Conservation (phyloP, 164 flowering plant species). For the Taxillus chinensis region DNA sequence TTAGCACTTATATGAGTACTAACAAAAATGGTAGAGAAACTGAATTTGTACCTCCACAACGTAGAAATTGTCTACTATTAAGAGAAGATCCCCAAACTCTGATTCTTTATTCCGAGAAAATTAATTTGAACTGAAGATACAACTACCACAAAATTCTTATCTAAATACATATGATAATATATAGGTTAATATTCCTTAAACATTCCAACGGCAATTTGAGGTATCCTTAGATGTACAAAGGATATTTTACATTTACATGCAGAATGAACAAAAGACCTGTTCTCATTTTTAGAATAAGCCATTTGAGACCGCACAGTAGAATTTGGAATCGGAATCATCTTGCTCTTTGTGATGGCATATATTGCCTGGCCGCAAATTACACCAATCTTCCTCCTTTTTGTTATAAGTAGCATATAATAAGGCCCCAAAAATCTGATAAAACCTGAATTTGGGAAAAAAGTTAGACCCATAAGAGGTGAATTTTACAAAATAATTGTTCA, state of each 20-base stretch:
- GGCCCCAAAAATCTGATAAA: conserved; percentile 93
- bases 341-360: conserved; percentile 70
- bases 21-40: conserved; percentile 10
- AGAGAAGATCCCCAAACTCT: conserved; percentile 16
- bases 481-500: background rate
- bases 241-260: conserved; percentile 58
- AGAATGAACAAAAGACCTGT: conserved; percentile 95
- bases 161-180: conserved; percentile 23
- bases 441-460: conserved; percentile 33
- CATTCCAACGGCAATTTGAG: conserved; percentile 3
- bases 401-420: conserved; percentile 86
- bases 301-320: conserved; percentile 49
- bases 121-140: conserved; percentile 6
- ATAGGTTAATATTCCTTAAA: conserved; percentile 11
- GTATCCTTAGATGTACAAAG: conserved; percentile 30
- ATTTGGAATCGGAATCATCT: conserved; percentile 74
- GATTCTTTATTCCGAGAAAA: conserved; percentile 11
- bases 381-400: conserved; percentile 89
- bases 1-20: conserved; percentile 12
- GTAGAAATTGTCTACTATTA: conserved; percentile 17
- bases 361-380: conserved; percentile 76
- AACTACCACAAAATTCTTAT: conserved; percentile 10
- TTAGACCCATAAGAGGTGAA: conserved; percentile 9
- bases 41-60: conserved; percentile 21
- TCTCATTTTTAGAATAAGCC: conserved; percentile 80